Evolutionary conservation across 2,329 filamentous ascomycete species (phyloP), one percentile per base, ranked within the genome.

Genomic region (Calcarisporium arbuscula): DNA sequence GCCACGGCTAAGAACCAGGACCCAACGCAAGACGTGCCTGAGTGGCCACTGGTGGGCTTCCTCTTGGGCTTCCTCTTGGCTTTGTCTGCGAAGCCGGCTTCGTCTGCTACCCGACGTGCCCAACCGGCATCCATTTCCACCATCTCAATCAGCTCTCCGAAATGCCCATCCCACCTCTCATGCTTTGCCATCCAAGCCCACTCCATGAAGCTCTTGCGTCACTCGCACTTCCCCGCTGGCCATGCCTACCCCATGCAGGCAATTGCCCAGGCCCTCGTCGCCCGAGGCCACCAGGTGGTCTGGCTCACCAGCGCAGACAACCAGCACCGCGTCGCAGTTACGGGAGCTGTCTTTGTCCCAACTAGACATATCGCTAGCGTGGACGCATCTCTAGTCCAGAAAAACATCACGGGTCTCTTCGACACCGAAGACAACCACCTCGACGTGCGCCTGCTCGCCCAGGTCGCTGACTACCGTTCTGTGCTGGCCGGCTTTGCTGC

Each of bases 161-260:
- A n/a, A n/a, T n/a, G n/a, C n/a, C n/a, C n/a, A n/a, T n/a, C n/a
- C n/a, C n/a, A n/a, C n/a, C n/a, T n/a, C n/a, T n/a, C n/a, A n/a
- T n/a, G n/a, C n/a, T n/a, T n/a, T n/a, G n/a, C n/a, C n/a, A n/a
- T 20, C 15, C n/a, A 14, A 23, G 22, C 14, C 15, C 19, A 12
- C 12, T 26, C 11, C 8, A 58, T 63, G 53, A 62, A 56, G 30
- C 47, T 64, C 30, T 51, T 64, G 9, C 46, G 63, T 7, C 52
- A 62, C 34, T 64, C 60, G 8, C 58, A 60, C 35, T 62, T 61
- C 27, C 60, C 59, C 8, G 58, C 56, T 0, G 60, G 59, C 25
- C 60, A 64, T 46, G 52, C 56, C 17, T 54, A 59, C 21, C 61
- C 61, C 11, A 61, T 61, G 54, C 58, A 61, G 35, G 58, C 61